phyloP scores from a whole-genome alignment of 768 basidiomycete species.

The Tulasnella sp. region DNA sequence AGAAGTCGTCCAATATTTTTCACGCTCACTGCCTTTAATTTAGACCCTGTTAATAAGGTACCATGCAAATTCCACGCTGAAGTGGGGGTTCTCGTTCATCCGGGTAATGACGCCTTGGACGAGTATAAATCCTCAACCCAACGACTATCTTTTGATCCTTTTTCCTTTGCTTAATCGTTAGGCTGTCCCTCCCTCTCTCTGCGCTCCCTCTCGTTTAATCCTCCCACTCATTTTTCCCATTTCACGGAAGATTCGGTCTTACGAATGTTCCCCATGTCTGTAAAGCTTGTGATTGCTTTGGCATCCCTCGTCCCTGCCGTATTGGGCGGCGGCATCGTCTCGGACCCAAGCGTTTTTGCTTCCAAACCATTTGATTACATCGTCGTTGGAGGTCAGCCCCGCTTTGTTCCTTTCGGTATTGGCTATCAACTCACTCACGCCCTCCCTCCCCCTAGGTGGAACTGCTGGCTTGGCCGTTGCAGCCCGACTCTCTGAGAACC shows the following conservation, averaged over 20 bases:
- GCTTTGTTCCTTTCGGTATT: not conserved
- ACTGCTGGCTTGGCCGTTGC: constrained; percentile 14
- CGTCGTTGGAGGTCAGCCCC: constrained; percentile 13
- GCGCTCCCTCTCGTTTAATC: not conserved
- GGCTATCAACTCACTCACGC: not conserved
- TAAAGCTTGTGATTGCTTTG: not conserved
- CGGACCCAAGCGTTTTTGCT: constrained; percentile 9
- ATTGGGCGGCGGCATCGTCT: constrained; percentile 1
- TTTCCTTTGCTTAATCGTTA: no score
- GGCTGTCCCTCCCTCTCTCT: no score
- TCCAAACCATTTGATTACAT: not conserved
- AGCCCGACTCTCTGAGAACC: constrained; percentile 7
- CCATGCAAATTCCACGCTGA: no score
- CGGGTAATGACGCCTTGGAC: no score
- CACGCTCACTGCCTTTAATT: no score
- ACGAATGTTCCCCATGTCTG: not conserved
- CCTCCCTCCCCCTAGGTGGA: constrained; percentile 3
- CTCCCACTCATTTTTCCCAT: not conserved
- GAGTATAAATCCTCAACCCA: no score
- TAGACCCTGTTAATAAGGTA: no score
- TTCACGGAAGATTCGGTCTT: not conserved
- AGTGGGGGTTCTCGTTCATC: no score
- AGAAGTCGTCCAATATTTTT: no score
- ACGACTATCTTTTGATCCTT: no score
- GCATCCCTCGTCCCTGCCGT: not conserved